Percentiles rank a stretch among this genome's conserved stretches.
Evolutionary conservation across 192 early-diverging fungal species (phyloP).

Genomic region (Umbelopsis sp.): DNA sequence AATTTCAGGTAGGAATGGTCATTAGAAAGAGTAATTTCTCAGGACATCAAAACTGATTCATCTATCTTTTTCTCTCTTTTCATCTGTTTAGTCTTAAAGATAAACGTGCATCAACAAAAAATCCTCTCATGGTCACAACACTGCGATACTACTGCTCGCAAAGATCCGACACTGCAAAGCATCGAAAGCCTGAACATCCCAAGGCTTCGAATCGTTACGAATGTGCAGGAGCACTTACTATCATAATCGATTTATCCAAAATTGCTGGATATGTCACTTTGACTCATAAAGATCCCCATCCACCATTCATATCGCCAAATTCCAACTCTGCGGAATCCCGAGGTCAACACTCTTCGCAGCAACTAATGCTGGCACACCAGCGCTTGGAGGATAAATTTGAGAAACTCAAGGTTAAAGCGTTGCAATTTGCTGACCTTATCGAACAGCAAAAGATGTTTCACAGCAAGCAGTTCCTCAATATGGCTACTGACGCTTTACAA

Average conservation of each 20-base stretch:
- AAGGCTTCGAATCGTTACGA: conserved; percentile 36
- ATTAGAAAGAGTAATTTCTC: too few relatives aligned
- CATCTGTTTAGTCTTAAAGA: conserved; percentile 34
- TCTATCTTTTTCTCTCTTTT: neutral
- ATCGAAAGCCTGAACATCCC: conserved; percentile 35
- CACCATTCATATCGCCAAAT: conserved; percentile 26
- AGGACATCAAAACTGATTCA: neutral
- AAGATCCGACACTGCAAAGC: conserved; percentile 37
- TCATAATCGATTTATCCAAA: conserved; percentile 40
- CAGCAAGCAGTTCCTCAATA: conserved; percentile 31
- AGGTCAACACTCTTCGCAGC: conserved; percentile 3
- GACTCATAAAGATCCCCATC: conserved; percentile 38
- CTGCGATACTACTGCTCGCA: conserved; percentile 43
- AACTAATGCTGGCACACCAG: conserved; percentile 9
- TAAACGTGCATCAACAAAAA: conserved; percentile 34
- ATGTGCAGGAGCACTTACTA: conserved; percentile 37
- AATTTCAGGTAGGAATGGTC: conserved; percentile 38
- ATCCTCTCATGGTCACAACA: conserved; percentile 35
- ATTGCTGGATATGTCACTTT: conserved; percentile 34
- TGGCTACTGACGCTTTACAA: conserved; percentile 31
- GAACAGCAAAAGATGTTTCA: conserved; percentile 30
- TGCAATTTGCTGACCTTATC: conserved; percentile 24
- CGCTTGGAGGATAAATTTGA: conserved; percentile 32
- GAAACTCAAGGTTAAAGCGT: conserved; percentile 23
- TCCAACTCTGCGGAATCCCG: conserved; percentile 9